Conservation (phyloP, 2,329 filamentous ascomycete species). For the Fusarium bulbicola region DNA sequence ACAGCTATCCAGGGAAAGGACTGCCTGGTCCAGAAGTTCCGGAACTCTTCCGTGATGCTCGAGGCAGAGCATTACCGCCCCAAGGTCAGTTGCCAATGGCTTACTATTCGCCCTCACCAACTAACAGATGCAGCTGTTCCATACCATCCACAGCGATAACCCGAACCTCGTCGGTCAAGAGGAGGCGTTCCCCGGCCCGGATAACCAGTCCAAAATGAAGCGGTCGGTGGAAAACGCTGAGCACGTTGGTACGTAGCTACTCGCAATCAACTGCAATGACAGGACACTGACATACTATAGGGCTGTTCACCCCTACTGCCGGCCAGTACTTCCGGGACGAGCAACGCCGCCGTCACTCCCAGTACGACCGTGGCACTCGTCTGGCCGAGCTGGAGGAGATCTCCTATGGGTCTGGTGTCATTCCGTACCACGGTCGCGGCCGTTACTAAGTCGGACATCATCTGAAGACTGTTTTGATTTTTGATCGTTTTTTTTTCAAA, state of each 20-base stretch:
- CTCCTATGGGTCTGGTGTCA: conserved; percentile 58
- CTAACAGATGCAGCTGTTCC: conserved; percentile 57
- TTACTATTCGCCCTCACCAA: not conserved
- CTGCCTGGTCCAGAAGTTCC: conserved; percentile 91
- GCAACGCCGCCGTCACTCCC: conserved; percentile 78
- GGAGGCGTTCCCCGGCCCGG: conserved; percentile 78
- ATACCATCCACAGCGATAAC: conserved; percentile 57
- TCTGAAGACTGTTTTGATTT: conserved; percentile 15
- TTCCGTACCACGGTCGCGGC: conserved; percentile 48
- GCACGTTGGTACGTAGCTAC: conserved; percentile 72
- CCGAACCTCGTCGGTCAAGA: conserved; percentile 72
- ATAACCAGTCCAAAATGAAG: conserved; percentile 89
- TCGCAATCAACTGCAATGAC: not conserved
- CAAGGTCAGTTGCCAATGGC: conserved; percentile 64
- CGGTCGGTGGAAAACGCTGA: conserved; percentile 88
- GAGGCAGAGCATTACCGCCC: conserved; percentile 84
- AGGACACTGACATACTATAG: conserved; percentile 51
- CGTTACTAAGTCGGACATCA: conserved; percentile 22
- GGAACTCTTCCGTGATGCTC: conserved; percentile 95
- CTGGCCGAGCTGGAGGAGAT: conserved; percentile 73
- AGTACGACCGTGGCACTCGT: conserved; percentile 83
- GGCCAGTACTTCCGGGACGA: conserved; percentile 78
- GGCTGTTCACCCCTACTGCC: conserved; percentile 82
- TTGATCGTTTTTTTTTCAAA: conserved; percentile 19
- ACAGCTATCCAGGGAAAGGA: conserved; percentile 91